Evolutionary conservation across 1,284 basidiomycete genomes (phyloP), one percentile per base, ranked within the genome.

Genomic region (Ceratobasidium theobromae): DNA sequence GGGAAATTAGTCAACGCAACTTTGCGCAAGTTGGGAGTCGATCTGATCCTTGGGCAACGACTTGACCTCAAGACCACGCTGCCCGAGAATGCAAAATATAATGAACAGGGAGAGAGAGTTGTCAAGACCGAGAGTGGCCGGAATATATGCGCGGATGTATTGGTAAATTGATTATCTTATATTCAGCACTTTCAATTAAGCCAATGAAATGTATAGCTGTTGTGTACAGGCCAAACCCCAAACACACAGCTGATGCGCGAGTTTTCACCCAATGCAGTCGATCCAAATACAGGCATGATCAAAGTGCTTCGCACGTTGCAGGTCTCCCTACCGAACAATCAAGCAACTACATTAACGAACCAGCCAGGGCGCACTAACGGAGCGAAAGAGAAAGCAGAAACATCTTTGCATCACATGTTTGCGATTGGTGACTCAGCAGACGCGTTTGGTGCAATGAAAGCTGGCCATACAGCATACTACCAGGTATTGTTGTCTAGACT

Each of bases 151-250:
- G 53, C 53, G 16, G 53, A 54, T 40, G 3, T 54, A 25, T 9
- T 54, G 14, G 51, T 53, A 23, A 32, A 30, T 32, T 16, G 8
- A 8, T 38, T 38, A 38, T 16, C 35, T 38, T 38, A 16, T 16
- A 8, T 38, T 16, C 35, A 38, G 8, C 9, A 16, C 16, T 38
- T 38, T 38, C 35, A 16, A 38, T 8, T 38, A 38, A 8, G 8
- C 35, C 8, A 8, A 8, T 38, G 16, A 38, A 38, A 2, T 3
- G 46, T 30, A 8, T 62, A 89, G 86, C 79, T 91, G 12, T 77
- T 88, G 0, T 91, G 89, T 73, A 91, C 88, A 0, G 89, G 89
- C 5, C 89, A 91, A 75, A 79, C 76, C 38, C 87, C 88, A n/a
- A 89, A 91, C 73, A 86, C 87, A 0, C 77, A 74, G 0, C 73